Conservation (phyloP, 306 rosid genomes). For the Cyamopsis tetragonoloba region DNA sequence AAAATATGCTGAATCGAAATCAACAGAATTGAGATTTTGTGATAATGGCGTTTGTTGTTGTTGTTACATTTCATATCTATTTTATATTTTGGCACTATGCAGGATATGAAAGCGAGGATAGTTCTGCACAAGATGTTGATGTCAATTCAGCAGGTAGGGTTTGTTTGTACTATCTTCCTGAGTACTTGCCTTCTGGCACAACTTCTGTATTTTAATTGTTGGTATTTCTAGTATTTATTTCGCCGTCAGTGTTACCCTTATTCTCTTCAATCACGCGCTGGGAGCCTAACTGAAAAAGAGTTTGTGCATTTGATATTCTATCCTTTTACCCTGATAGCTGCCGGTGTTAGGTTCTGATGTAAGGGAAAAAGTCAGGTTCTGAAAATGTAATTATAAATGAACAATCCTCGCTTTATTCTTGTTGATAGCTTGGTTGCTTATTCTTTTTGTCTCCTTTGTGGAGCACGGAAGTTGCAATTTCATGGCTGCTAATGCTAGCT, state of each 20-base stretch:
- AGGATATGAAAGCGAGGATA: slow-evolving; percentile 76
- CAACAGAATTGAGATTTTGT: neutral
- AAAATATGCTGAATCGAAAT: neutral
- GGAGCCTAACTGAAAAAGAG: neutral
- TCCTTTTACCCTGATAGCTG: neutral
- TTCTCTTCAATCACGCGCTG: neutral
- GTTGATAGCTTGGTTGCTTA: neutral
- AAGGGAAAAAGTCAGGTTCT: neutral
- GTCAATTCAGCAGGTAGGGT: slow-evolving; percentile 48
- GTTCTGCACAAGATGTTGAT: slow-evolving; percentile 58
- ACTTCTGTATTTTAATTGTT: neutral
- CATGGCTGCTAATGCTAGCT: neutral
- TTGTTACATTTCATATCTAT: neutral
- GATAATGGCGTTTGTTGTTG: neutral
- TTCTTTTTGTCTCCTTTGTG: neutral
- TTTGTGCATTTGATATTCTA: no score
- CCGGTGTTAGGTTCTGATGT: neutral
- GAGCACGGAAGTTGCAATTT: neutral
- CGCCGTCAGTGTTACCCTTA: neutral
- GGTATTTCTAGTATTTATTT: neutral
- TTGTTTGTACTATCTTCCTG: slow-evolving; percentile 21
- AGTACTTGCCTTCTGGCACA: slow-evolving; percentile 2
- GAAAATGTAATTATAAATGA: neutral
- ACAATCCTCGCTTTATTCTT: neutral
- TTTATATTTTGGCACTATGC: slow-evolving; percentile 8